Base-by-base conservation (phyloP, 129 eudicot genomes). In the Dittrichia graveolens region DNA sequence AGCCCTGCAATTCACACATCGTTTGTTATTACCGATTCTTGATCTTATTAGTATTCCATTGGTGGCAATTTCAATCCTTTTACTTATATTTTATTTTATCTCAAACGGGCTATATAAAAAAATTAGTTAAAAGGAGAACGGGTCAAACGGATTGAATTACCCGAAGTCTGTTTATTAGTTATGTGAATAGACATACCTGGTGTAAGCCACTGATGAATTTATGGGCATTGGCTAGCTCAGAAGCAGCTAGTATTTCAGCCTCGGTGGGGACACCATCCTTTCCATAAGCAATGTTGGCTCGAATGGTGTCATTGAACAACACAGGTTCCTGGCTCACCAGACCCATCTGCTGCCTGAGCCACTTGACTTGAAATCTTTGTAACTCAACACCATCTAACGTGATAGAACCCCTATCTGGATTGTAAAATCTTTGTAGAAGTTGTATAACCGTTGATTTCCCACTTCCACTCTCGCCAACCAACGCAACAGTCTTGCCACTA, bases 391-490 rank as follows among this genome's bases (percentile, higher is more conserved):
- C 89, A 53, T 86, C 96, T 19, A 86, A 65, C 5, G 78, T 86
- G 58, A 86, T 89, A 16, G 31, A 10, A 31, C 96, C 89, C 1
- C 87, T 81, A 56, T 84, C 85, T 0, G 84, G 87, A 69, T 89
- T 79, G 69, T 89, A 89, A 63, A 89, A 89, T 72, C 91, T 89
- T 69, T 89, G 91, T 75, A 89, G 16, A 42, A 89, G 68, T 7
- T 81, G 61, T 40, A 89, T 86, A 52, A 86, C 89, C 4, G 96
- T 89, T 7, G 96, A 89, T 71, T 89, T 89, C 53, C 96, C 91
- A n/a, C 96, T 70, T 63, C 96, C 91, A 60, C 91, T 89, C 80
- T 86, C 89, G 14, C 91, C 91, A 75, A 86, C 91, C 69, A 85
- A 67, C 12, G 91, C 96, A 15, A 88, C 84, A 5, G 89, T 84